Evolutionary conservation across 208 protist genomes (phyloP), one percentile per base, ranked within the genome.

Genomic region (Leishmania turanica): DNA sequence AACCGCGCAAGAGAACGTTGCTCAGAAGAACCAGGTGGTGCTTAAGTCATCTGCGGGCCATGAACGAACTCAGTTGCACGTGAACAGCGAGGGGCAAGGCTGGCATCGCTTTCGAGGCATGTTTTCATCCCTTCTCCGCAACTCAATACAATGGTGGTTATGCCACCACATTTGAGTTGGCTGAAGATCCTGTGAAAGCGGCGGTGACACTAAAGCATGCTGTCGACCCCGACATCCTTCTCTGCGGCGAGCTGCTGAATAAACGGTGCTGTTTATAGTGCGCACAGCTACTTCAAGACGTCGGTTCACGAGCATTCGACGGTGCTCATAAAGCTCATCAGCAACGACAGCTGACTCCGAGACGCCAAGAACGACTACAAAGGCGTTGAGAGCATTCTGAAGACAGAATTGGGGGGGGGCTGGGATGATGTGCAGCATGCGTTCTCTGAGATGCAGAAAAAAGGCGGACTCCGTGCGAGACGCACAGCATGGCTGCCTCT

Each of bases 41-140:
- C 89, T 88, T 34, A 97, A 98, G 84, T 91, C 85, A 17, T 94
- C 87, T 45, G 72, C 88, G 19, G 95, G 93, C 24, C 95, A 94
- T 40, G 91, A 98, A 73, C 77, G 96, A 19, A 97, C 88, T 27
- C 83, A 88, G 74, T 80, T 98, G 27, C 96, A 96, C 71, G 83
- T 94, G 53, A 91, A 91, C 24, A 83, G 81, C 4, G 93, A 98
- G 71, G 68, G 93, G 92, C 34, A 96, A 92, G 37, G 80, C 97
- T 1, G 95, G 93, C 49, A 78, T 97, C 40, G 75, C 94, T 27
- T 91, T 84, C 13, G 92, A 95, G 70, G 84, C 88, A 37, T 86
- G 86, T 56, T 85, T 96, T 58, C 75, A 71, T 6, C 69, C 93
- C 27, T 84, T 85, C 45, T 65, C 81, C 0, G 31, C 90, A 64